These are phyloP conservation scores for Trichoderma asperellum DNA, from an alignment of 2,329 filamentous ascomycete genomes.

Conservation along the genomic window DNA sequence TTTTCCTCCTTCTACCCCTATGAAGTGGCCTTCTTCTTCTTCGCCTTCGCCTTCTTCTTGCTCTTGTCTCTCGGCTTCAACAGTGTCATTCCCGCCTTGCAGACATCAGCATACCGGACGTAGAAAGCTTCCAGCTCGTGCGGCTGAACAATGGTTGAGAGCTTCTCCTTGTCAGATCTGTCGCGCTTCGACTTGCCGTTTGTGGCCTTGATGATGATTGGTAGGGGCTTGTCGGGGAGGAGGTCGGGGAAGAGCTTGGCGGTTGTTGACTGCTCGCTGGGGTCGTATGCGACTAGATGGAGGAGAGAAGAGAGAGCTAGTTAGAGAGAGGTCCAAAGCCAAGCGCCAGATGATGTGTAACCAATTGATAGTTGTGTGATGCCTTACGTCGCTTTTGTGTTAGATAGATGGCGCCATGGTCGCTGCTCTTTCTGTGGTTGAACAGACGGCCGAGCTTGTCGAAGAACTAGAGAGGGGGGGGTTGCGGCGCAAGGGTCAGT, in stretches of 20 bases:
- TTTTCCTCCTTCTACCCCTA: conserved; percentile 26
- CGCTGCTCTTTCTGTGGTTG: conserved; percentile 65
- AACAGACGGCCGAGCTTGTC: conserved; percentile 69
- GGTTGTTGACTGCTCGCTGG: conserved; percentile 49
- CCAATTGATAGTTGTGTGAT: not conserved
- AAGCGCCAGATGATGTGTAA: not conserved
- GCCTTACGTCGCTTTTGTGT: conserved; percentile 74
- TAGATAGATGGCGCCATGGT: conserved; percentile 74
- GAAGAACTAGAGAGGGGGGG: conserved; percentile 68
- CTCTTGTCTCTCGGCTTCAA: conserved; percentile 93
- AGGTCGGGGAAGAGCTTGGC: conserved; percentile 64
- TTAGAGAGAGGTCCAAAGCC: conserved; percentile 14
- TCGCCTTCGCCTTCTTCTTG: conserved; percentile 80
- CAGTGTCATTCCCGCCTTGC: conserved; percentile 84
- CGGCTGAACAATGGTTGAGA: conserved; percentile 81
- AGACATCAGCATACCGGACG: conserved; percentile 82
- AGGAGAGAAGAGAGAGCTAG: not conserved
- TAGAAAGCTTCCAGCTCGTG: conserved; percentile 82
- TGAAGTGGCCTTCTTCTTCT: conserved; percentile 62
- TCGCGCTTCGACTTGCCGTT: conserved; percentile 72
- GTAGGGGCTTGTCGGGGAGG: conserved; percentile 60
- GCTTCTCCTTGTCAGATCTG: conserved; percentile 65
- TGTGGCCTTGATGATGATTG: conserved; percentile 80
- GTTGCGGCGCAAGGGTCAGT: not conserved
- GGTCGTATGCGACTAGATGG: conserved; percentile 48